Evolutionary conservation across 2,329 filamentous ascomycete species (phyloP), one percentile per base, ranked within the genome.

Genomic region (Botrytis sinoallii): DNA sequence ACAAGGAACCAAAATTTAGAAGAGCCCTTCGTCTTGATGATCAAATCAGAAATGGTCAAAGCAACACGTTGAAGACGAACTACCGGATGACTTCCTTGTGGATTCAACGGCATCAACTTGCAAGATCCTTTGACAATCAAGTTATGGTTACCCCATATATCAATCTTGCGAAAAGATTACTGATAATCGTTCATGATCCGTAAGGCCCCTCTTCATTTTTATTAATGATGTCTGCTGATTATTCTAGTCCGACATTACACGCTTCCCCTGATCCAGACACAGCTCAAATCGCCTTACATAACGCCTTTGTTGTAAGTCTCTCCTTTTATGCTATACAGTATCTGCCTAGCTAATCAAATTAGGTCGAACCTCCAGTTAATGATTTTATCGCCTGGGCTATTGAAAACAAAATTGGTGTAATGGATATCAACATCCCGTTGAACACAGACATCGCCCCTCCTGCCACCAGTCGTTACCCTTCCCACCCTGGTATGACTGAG

Each of bases 141-240:
- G 92, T 98, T 3, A 84, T 98, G 48, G 92, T 93, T 14, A 97
- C 94, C 81, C 89, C 91, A 1, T 88, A 90, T 63, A 89, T 96
- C 71, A 85, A 89, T 73, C 84, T 87, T 52, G 87, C 88, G 29
- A 88, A 88, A 73, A 93, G 90, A 71, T 85, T 98, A 5, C 81
- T 99, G 20, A 85, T 99, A 18, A 92, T 98, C 66, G 91, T 99
- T 73, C 96, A 99, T 81, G 95, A 98, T 79, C 93, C 95, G 87
- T 94, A 83, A 86, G 91, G 86, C 46, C 63, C 42, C 22, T 29
- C 40, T 38, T 35, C 14, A 55, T 70, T 59, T 68, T 70, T 57
- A 63, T n/a, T 32, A 38, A 29, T 44, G 16, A 64, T 52, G 14
- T 42, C 42, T 40, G 75, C 74, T 78, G 74, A 77, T 77, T 57